phyloP scores from a whole-genome alignment of 169 alveolate species.

The Plasmodium sp. region DNA sequence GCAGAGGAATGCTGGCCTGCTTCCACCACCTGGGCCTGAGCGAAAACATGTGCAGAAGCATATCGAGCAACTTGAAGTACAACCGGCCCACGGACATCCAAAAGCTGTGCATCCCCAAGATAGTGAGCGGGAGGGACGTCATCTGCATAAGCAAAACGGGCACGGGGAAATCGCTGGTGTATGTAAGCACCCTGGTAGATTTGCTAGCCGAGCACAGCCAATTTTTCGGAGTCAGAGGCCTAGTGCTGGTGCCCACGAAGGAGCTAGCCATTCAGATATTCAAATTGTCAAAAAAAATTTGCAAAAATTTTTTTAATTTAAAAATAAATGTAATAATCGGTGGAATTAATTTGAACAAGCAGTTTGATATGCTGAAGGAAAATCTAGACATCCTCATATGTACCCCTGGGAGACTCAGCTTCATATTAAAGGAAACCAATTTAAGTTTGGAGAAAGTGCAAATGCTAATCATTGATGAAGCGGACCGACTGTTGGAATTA shows the following conservation, averaged over 20 bases:
- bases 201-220: constrained; percentile 91
- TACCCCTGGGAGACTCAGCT: constrained; percentile 97
- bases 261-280: constrained; percentile 94
- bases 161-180: constrained; percentile 96
- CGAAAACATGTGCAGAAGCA: constrained; percentile 79
- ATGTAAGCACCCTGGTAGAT: constrained; percentile 93
- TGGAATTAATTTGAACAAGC: constrained; percentile 94
- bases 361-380: constrained; percentile 93
- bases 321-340: constrained; percentile 93
- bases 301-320: constrained; percentile 87
- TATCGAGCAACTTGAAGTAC: constrained; percentile 78
- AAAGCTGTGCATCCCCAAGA: constrained; percentile 93
- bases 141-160: constrained; percentile 97
- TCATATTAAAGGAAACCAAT: constrained; percentile 93
- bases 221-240: constrained; percentile 94
- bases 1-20: constrained; percentile 75
- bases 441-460: constrained; percentile 88
- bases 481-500: constrained; percentile 96
- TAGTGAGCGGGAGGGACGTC: constrained; percentile 92
- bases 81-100: constrained; percentile 96
- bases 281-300: constrained; percentile 85
- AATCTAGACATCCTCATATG: constrained; percentile 96
- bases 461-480: constrained; percentile 95
- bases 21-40: constrained; percentile 84
- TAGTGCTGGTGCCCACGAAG: constrained; percentile 94